These are phyloP conservation scores for Naganishia sp. DNA, from an alignment of 1,284 basidiomycete genomes.

Conservation along the genomic window DNA sequence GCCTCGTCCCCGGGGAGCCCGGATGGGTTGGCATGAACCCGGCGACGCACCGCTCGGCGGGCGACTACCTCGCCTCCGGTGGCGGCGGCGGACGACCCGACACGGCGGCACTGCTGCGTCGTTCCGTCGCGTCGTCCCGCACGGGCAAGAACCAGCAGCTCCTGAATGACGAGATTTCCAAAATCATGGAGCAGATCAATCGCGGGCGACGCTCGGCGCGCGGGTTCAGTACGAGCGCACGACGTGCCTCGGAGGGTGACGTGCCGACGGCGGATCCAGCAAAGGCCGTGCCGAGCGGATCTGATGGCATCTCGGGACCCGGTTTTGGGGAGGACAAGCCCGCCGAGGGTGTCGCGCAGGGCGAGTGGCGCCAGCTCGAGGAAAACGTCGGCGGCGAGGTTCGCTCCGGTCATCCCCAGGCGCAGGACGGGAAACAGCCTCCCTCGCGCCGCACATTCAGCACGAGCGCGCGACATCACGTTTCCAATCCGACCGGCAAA, in stretches of 20 bases:
- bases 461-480: conserved; percentile 2
- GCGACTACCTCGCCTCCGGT: conserved; percentile 15
- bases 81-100: conserved; percentile 11
- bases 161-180: neutral
- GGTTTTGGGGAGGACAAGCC: conserved; percentile 27
- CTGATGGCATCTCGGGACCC: conserved; percentile 13
- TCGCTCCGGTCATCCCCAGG: no score
- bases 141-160: neutral
- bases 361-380: conserved; percentile 32
- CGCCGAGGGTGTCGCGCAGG: conserved; percentile 18
- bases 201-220: neutral
- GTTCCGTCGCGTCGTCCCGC: neutral
- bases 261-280: conserved; percentile 18
- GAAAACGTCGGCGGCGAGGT: conserved; percentile 20
- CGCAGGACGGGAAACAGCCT: neutral
- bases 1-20: conserved; percentile 10
- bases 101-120: neutral
- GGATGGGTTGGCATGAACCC: conserved; percentile 30
- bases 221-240: conserved; percentile 4
- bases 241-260: neutral
- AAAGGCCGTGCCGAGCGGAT: neutral
- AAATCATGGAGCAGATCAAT: neutral
- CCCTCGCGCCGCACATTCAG: neutral
- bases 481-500: conserved; percentile 11
- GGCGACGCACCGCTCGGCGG: neutral